Conservation (phyloP, 2,329 filamentous ascomycete genomes). For the Penicillium verrucosum region DNA sequence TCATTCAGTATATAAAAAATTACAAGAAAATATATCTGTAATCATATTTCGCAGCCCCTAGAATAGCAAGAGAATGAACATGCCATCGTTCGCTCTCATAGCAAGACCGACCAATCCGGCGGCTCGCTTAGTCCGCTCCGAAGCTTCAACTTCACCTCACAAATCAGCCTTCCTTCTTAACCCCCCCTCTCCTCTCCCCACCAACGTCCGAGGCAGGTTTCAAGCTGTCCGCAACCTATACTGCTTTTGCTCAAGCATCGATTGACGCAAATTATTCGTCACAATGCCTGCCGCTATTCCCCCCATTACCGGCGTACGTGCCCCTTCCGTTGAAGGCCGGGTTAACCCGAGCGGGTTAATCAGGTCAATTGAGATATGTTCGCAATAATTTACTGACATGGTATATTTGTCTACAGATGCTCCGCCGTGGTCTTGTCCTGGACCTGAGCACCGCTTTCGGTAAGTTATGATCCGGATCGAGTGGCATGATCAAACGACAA, state of each 20-base stretch:
- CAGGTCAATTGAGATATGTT: background rate
- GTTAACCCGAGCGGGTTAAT: slow-evolving; percentile 18
- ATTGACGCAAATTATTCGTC: slow-evolving; percentile 19
- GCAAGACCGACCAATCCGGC: slow-evolving; percentile 30
- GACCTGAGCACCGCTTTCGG: slow-evolving; percentile 65
- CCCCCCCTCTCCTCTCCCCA: slow-evolving; percentile 21
- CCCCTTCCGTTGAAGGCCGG: slow-evolving; percentile 19
- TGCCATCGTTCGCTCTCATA: slow-evolving; percentile 7
- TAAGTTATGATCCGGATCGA: slow-evolving; percentile 41
- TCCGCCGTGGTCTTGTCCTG: slow-evolving; percentile 63
- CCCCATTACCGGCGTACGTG: slow-evolving; percentile 49
- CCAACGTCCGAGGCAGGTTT: slow-evolving; percentile 25
- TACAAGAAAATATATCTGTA: background rate
- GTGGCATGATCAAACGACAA: slow-evolving; percentile 20
- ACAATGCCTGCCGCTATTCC: slow-evolving; percentile 44
- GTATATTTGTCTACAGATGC: slow-evolving; percentile 50
- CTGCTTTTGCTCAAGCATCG: slow-evolving; percentile 7
- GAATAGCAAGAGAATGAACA: background rate
- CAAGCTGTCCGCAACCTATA: slow-evolving; percentile 17
- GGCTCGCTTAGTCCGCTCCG: slow-evolving; percentile 39
- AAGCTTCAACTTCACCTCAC: slow-evolving; percentile 37
- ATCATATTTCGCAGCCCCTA: background rate
- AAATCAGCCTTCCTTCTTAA: slow-evolving; percentile 18
- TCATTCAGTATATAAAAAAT: background rate
- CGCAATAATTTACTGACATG: slow-evolving; percentile 17